Evolutionary conservation across 2,329 filamentous ascomycete species (phyloP), one percentile per base, ranked within the genome.

Genomic region (Phialemonium atrogriseum): DNA sequence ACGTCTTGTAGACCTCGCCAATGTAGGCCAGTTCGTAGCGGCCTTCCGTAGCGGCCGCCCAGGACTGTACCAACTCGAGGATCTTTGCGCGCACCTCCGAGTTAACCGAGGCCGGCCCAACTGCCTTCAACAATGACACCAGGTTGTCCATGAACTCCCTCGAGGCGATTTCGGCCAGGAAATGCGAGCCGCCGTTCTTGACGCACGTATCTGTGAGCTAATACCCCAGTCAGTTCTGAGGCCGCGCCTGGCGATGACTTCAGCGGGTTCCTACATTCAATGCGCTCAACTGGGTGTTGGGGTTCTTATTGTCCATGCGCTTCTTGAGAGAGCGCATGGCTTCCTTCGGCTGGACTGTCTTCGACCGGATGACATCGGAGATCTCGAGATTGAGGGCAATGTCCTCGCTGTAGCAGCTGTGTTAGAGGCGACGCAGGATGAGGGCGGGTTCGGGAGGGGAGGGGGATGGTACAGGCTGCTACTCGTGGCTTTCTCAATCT

Each of bases 71-170:
- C 35, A 96, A 66, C 54, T 95, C 89, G 34, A 98, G 69, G 39
- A 96, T 94, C 64, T 93, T 95, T 41, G 69, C 69, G 52, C 82
- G 85, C 29, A 98, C 91, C 33, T 94, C 84, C 30, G 78, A 66
- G 56, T 95, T 94, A 25, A 91, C 70, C 7, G 84, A 78, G 21
- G 74, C 77, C 12, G 66, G 59, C 3, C 84, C 84, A 30, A 83
- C 79, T 12, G 84, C 82, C 53, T 89, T 88, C 19, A 98, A 70
- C 11, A 98, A 70, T 20, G 89, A 95, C 12, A 85, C 81, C 32
- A 98, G 64, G 54, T 95, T 95, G 61, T 98, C 91, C 83, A 98
- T 93, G 52, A 96, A 98, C 63, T 98, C 91, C 42, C 88, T 78
- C 12, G 89, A 95, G 24, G 91, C 89, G 46, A 98, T 91, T 63